phyloP scores from a whole-genome alignment of 495 filamentous ascomycete species.

The Podospora pseudoanserina region DNA sequence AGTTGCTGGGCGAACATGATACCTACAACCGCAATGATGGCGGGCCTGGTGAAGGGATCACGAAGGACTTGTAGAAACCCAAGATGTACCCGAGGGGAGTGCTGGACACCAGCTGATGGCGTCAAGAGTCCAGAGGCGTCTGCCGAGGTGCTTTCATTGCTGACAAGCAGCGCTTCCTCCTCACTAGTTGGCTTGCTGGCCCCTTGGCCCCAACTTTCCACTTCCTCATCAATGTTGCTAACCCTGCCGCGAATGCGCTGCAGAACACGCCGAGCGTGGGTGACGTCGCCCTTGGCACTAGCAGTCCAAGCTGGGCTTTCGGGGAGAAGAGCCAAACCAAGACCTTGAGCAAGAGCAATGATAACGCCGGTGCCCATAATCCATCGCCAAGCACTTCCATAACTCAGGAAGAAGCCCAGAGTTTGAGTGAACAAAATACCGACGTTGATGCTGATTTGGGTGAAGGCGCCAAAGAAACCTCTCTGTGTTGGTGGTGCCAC shows the following conservation, averaged over 20 bases:
- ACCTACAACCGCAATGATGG: conserved; percentile 78
- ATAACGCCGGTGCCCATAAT: conserved; percentile 72
- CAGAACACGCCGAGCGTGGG: conserved; percentile 60
- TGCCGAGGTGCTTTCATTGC: conserved; percentile 26
- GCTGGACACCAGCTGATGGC: conserved; percentile 31
- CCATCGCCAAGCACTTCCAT: conserved; percentile 72
- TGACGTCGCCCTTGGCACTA: conserved; percentile 54
- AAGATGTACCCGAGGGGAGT: conserved; percentile 45
- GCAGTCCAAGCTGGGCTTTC: conserved; percentile 88
- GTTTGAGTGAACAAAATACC: conserved; percentile 83
- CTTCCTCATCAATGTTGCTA: conserved; percentile 69
- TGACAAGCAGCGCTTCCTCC: conserved; percentile 46
- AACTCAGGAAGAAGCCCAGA: conserved; percentile 81
- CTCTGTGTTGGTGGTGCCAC: conserved; percentile 72
- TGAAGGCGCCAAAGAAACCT: conserved; percentile 86
- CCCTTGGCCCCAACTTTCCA: conserved; percentile 56
- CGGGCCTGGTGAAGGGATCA: conserved; percentile 65
- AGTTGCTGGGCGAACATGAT: conserved; percentile 94
- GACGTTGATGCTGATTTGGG: conserved; percentile 91
- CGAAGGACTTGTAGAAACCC: conserved; percentile 64
- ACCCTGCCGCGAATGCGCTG: conserved; percentile 69
- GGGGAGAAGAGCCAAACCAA: conserved; percentile 65
- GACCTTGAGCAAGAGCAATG: conserved; percentile 60
- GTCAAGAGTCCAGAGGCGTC: conserved; percentile 42
- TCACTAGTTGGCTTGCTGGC: conserved; percentile 35